These are phyloP conservation scores for Noccaea caerulescens DNA, from an alignment of 345 rosid genomes.

Conservation along the genomic window DNA sequence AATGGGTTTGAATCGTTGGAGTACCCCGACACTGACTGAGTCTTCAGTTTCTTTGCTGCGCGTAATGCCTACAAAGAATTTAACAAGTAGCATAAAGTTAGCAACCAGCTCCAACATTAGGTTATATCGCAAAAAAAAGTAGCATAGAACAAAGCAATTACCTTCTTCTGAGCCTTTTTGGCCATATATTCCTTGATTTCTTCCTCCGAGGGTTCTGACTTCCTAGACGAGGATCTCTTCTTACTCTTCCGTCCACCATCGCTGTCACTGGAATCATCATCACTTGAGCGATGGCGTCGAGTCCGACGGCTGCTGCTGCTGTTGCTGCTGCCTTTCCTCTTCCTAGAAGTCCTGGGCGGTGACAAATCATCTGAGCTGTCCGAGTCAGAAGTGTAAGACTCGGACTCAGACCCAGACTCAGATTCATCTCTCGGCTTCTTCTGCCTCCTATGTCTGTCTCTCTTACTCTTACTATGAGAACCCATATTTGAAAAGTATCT, in stretches of 20 bases:
- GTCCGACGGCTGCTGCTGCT: conserved; percentile 37
- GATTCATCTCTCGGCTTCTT: conserved; percentile 42
- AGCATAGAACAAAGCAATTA: conserved; percentile 23
- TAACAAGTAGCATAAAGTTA: conserved; percentile 28
- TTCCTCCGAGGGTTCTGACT: conserved; percentile 54
- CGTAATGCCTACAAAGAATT: conserved; percentile 57
- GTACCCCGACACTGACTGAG: conserved; percentile 76
- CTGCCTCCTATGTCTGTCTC: conserved; percentile 23
- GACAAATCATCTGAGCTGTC: conserved; percentile 39
- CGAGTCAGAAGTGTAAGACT: conserved; percentile 44
- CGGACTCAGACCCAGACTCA: conserved; percentile 43
- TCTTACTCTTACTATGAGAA: conserved; percentile 35
- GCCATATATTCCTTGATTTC: conserved; percentile 72
- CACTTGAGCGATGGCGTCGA: conserved; percentile 34
- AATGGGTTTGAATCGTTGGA: conserved; percentile 96
- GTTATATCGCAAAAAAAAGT: not conserved
- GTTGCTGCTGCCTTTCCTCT: conserved; percentile 42
- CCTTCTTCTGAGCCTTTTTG: conserved; percentile 87
- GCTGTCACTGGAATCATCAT: conserved; percentile 45
- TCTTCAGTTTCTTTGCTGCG: conserved; percentile 81
- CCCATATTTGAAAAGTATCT: conserved; percentile 21
- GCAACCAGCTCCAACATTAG: conserved; percentile 13
- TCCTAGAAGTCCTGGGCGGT: conserved; percentile 48
- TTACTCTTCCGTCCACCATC: conserved; percentile 48
- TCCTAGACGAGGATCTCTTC: conserved; percentile 54